Evolutionary conservation across 73 alveolate species (phyloP).

Genomic region (Paramecium biaurelia): DNA sequence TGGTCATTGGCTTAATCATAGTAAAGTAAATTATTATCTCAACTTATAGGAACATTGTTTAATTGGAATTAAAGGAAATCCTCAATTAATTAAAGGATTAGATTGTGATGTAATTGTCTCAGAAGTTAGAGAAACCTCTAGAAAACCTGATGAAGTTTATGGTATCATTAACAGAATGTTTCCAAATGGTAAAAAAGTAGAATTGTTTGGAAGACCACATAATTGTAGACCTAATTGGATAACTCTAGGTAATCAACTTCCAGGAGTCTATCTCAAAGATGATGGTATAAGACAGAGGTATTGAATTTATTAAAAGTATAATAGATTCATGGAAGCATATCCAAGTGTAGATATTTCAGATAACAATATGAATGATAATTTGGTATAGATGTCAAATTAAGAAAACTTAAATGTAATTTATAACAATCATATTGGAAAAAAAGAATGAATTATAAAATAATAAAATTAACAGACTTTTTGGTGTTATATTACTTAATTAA

Average conservation of each 20-base stretch:
- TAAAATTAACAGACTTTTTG: neutral
- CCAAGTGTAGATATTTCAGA: constrained; percentile 66
- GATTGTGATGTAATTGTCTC: constrained; percentile 93
- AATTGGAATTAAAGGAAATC: constrained; percentile 89
- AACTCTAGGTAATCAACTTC: constrained; percentile 90
- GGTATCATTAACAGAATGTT: constrained; percentile 89
- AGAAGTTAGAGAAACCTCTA: constrained; percentile 96
- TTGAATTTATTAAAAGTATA: neutral
- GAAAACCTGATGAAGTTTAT: constrained; percentile 98
- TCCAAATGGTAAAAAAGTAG: constrained; percentile 95
- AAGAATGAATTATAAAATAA: neutral
- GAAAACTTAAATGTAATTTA: constrained; percentile 47
- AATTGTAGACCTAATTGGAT: constrained; percentile 92
- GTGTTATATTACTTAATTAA: neutral
- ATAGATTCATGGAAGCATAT: constrained; percentile 78
- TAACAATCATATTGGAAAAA: constrained; percentile 54
- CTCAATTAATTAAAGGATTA: constrained; percentile 70
- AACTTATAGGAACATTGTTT: constrained; percentile 82
- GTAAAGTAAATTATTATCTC: constrained; percentile 53
- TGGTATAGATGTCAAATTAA: constrained; percentile 23
- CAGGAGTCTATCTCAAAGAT: constrained; percentile 81
- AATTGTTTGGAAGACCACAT: constrained; percentile 92
- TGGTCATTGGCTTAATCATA: constrained; percentile 98
- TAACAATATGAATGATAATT: constrained; percentile 42
- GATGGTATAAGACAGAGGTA: constrained; percentile 65